Evolutionary conservation across 2,329 filamentous ascomycete species (phyloP).

Genomic region (Pseudogymnoascus sp.): DNA sequence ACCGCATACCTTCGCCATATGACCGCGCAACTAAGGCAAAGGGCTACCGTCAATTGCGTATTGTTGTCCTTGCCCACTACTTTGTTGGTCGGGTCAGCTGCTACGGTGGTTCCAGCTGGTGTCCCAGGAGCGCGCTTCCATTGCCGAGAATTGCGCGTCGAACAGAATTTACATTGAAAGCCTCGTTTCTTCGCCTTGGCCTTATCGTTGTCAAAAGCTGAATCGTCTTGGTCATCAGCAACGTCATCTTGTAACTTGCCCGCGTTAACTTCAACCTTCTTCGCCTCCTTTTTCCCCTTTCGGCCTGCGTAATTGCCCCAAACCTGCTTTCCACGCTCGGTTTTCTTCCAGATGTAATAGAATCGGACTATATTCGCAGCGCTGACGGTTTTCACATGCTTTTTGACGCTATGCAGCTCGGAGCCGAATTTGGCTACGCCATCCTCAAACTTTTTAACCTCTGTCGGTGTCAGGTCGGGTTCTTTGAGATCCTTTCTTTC

Average conservation of each 20-base stretch:
- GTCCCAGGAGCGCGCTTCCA: conserved; percentile 86
- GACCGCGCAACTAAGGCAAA: conserved; percentile 85
- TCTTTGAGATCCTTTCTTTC: conserved; percentile 73
- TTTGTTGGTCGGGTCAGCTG: conserved; percentile 55
- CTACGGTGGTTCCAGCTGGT: conserved; percentile 60
- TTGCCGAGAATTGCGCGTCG: conserved; percentile 68
- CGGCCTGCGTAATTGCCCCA: conserved; percentile 85
- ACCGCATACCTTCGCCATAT: conserved; percentile 95
- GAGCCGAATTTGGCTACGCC: conserved; percentile 85
- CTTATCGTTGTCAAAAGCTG: conserved; percentile 88
- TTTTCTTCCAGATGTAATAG: conserved; percentile 99
- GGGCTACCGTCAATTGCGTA: conserved; percentile 64
- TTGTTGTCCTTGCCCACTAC: conserved; percentile 65
- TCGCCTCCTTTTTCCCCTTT: conserved; percentile 82
- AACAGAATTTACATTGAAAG: conserved; percentile 93
- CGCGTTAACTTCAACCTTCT: conserved; percentile 59
- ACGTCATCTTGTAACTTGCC: conserved; percentile 85
- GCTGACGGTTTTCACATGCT: conserved; percentile 75
- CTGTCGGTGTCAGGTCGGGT: conserved; percentile 67
- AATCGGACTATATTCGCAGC: conserved; percentile 79
- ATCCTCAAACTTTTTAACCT: conserved; percentile 87
- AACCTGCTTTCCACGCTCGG: conserved; percentile 71
- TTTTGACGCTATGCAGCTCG: conserved; percentile 73
- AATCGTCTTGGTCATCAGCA: conserved; percentile 87
- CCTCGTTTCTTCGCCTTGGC: conserved; percentile 64